Conservation (phyloP, 257 asterid genomes). For the Avicennia marina region DNA sequence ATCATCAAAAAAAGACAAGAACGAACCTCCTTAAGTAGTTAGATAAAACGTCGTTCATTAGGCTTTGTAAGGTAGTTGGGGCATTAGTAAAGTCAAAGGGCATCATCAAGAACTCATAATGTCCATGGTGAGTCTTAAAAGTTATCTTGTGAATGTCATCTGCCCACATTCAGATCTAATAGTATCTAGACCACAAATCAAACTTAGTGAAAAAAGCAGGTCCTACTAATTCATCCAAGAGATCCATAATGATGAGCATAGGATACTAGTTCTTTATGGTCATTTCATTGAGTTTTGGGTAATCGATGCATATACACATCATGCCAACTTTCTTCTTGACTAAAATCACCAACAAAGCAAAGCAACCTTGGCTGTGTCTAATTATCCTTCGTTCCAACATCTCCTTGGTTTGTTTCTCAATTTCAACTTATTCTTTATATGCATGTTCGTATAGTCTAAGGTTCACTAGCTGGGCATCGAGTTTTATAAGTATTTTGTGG, state of each 20-base stretch:
- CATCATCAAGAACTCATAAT: slow-evolving; percentile 2
- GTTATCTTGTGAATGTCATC: background rate
- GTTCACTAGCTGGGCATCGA: background rate
- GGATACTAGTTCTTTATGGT: background rate
- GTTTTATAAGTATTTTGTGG: background rate
- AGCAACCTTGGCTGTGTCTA: too few species aligned
- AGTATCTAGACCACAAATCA: background rate
- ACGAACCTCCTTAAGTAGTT: background rate
- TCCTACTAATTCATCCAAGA: background rate
- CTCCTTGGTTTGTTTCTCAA: too few species aligned
- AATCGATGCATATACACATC: background rate
- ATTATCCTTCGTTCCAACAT: too few species aligned
- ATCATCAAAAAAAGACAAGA: background rate
- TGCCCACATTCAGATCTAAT: background rate
- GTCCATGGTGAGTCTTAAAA: background rate
- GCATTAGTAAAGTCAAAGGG: background rate
- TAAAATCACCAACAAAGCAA: background rate
- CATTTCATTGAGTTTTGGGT: background rate
- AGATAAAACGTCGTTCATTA: background rate
- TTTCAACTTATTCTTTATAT: too few species aligned
- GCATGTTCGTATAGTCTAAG: background rate
- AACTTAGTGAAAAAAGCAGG: background rate
- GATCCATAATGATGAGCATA: background rate
- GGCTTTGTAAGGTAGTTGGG: background rate
- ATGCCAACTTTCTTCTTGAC: background rate